These are phyloP conservation scores for Phytophthora podocarpi DNA, from an alignment of 352 stramenopile genomes.

Conservation along the genomic window DNA sequence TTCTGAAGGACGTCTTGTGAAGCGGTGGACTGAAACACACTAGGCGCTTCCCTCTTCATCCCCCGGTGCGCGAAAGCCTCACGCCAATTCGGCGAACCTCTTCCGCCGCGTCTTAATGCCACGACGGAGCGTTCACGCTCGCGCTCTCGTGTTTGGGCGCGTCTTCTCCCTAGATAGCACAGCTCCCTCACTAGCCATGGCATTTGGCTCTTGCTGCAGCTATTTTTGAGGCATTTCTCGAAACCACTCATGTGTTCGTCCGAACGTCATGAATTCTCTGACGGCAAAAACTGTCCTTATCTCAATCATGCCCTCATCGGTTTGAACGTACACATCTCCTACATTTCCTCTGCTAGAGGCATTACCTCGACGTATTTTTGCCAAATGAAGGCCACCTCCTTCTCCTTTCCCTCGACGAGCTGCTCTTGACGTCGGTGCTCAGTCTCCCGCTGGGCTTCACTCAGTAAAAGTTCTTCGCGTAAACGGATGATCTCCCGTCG, in stretches of 20 bases:
- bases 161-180: slow-evolving; percentile 31
- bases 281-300: slow-evolving; percentile 20
- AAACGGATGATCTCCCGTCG: slow-evolving; percentile 57
- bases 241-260: slow-evolving; percentile 27
- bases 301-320: too few relatives aligned
- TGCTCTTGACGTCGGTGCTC: slow-evolving; percentile 57
- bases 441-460: slow-evolving; percentile 60
- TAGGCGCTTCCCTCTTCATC: slow-evolving; percentile 41
- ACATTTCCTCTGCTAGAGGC: slow-evolving; percentile 12
- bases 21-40: slow-evolving; percentile 28
- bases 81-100: slow-evolving; percentile 19
- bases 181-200: slow-evolving; percentile 9
- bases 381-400: slow-evolving; percentile 75
- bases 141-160: slow-evolving; percentile 18
- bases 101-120: slow-evolving; percentile 18
- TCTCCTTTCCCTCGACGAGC: slow-evolving; percentile 57
- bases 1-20: slow-evolving; percentile 31
- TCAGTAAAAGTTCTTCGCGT: slow-evolving; percentile 64
- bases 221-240: slow-evolving; percentile 35
- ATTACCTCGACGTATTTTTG: slow-evolving; percentile 65
- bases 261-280: background rate
- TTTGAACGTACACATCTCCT: background rate
- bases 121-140: slow-evolving; percentile 11
- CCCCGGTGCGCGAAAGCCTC: slow-evolving; percentile 30
- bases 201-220: slow-evolving; percentile 9